Evolutionary conservation across 352 stramenopile genomes (phyloP).

Genomic region (Globisporangium splendens): DNA sequence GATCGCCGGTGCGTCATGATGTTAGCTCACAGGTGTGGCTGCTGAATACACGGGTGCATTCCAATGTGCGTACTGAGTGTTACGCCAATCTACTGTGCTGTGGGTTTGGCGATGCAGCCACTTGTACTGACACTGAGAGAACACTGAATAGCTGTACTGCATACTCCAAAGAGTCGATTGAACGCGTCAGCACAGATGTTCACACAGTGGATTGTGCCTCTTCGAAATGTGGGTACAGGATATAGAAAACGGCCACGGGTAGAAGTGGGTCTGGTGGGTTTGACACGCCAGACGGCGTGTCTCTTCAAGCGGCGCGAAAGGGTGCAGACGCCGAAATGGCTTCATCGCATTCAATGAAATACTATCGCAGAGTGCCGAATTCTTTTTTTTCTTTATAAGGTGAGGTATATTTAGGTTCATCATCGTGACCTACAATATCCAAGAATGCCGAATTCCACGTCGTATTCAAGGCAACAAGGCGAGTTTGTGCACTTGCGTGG

Average conservation of each 20-base stretch:
- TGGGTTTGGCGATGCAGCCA: no score
- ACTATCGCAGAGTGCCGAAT: no score
- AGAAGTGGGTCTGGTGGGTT: not conserved
- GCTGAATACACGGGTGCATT: not conserved
- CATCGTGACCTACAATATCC: no score
- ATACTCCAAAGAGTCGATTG: no score
- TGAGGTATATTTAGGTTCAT: no score
- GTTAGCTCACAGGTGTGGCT: slow-evolving; percentile 1
- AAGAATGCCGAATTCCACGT: not conserved
- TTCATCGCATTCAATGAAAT: no score
- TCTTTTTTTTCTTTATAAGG: no score
- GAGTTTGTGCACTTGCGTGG: no score
- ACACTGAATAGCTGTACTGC: no score
- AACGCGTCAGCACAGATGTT: not conserved
- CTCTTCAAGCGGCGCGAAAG: slow-evolving; percentile 4
- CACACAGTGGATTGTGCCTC: not conserved
- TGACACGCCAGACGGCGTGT: slow-evolving; percentile 9
- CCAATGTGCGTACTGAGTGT: not conserved
- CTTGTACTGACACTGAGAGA: no score
- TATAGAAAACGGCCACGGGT: slow-evolving; percentile 5
- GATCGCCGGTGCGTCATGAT: slow-evolving; percentile 3
- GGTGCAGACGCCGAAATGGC: no score
- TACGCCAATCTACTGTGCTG: no score
- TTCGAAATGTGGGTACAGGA: slow-evolving; percentile 6
- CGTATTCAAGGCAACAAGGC: not conserved